These are phyloP conservation scores for Platanthera guangdongensis DNA, from an alignment of 106 monocot genomes.

Conservation along the genomic window DNA sequence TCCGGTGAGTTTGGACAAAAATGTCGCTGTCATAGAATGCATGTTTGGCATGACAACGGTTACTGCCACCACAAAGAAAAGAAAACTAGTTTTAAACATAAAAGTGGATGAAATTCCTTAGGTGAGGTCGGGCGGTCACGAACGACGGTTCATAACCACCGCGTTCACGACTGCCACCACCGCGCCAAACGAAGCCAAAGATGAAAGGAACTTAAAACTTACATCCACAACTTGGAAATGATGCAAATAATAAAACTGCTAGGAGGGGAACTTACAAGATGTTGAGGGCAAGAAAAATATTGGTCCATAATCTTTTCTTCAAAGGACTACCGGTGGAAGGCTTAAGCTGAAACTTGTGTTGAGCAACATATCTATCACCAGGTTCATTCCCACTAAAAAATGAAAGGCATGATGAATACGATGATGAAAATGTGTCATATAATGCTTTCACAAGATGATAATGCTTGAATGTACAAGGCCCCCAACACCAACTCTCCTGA, in stretches of 20 bases:
- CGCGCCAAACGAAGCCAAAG: too few species aligned
- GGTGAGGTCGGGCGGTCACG: too few species aligned
- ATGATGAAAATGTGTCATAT: constrained; percentile 16
- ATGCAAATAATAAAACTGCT: not conserved
- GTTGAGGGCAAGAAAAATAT: constrained; percentile 52
- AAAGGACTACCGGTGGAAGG: constrained; percentile 15
- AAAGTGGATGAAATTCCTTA: too few species aligned
- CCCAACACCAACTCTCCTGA: constrained; percentile 11
- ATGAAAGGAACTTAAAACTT: too few species aligned
- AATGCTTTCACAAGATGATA: constrained; percentile 17
- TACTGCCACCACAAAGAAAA: too few species aligned
- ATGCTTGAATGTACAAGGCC: constrained; percentile 11
- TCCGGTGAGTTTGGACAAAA: too few species aligned
- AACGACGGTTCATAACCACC: too few species aligned
- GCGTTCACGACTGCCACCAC: too few species aligned
- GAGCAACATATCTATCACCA: constrained; percentile 9
- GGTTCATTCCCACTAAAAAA: constrained; percentile 34
- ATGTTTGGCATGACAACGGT: too few species aligned
- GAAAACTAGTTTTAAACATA: too few species aligned
- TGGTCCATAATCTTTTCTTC: constrained; percentile 51
- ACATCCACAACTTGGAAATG: not conserved
- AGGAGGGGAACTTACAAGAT: constrained; percentile 38
- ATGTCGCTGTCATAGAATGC: too few species aligned
- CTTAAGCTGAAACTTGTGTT: constrained; percentile 15
- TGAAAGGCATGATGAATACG: constrained; percentile 25